Base-by-base conservation (phyloP, 768 basidiomycete genomes). In the Tricholoma sp. region DNA sequence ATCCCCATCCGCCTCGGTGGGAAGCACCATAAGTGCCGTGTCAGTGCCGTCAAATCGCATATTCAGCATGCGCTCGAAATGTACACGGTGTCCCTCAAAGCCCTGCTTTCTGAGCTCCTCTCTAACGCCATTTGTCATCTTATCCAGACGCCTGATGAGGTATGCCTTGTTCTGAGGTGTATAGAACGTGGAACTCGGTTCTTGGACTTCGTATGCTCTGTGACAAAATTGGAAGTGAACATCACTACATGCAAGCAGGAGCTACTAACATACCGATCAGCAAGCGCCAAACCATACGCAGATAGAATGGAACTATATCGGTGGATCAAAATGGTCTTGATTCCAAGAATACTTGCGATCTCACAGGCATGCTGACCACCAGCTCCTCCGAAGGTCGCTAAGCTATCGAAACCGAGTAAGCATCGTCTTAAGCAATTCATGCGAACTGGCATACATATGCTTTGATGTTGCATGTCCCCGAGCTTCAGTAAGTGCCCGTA, bases 11-110 rank as follows among this genome's bases (percentile, higher is more conserved):
- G 65, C 64, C 18, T 62, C 64, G 2, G 57, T 66, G 0, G 88
- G 83, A 11, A 92, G 74, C 10, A 94, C 83, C 92, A 98, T 96
- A 62, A 98, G 70, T 14, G 94, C 82, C 0, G 96, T 98, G 71
- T 96, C 94, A 0, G 91, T 94, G 3, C 94, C 94, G 50, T 94
- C 89, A 62, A 94, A 95, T 19, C 93, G 84, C 91, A 94, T 94
- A 66, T 94, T 94, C 45, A 93, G 74, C 85, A 88, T 88, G 19
- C 88, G 80, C 69, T 96, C 95, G 5, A 89, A 71, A 54, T 79
- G 76, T 51, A 96, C 80, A n/a, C 84, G 80, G 10, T 82, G 75
- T 10, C 77, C 84, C 64, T 83, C 81, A 67, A 97, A 96, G 0
- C 94, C 95, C 69, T 97, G 94, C 22, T 75, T 78, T 56, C 71